phyloP scores from a whole-genome alignment of 148 eudicot genomes.

The Pharnaceum exiguum region DNA sequence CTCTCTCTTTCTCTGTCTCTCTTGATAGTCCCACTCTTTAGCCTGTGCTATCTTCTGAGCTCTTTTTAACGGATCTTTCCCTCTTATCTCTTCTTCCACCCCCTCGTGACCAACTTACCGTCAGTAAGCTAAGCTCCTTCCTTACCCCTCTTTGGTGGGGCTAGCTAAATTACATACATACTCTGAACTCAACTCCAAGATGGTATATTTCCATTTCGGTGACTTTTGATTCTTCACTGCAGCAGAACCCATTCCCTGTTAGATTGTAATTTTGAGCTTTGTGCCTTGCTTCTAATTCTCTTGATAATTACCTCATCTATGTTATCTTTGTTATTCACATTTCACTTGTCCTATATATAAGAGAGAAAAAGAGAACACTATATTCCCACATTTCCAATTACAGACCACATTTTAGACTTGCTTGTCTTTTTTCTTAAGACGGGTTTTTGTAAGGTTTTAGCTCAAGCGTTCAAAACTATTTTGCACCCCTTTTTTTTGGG shows the following conservation, averaged over 20 bases:
- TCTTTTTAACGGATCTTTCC: constrained; percentile 26
- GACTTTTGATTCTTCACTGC: constrained; percentile 23
- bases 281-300: constrained; percentile 17
- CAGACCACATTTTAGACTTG: constrained; percentile 13
- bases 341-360: constrained; percentile 16
- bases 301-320: constrained; percentile 1
- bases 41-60: constrained; percentile 35
- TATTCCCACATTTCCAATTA: constrained; percentile 4
- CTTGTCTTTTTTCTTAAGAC: constrained; percentile 8
- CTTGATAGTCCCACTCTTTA: constrained; percentile 23
- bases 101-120: constrained; percentile 28
- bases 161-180: constrained; percentile 10
- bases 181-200: constrained; percentile 14
- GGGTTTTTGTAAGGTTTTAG: constrained; percentile 21
- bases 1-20: constrained; percentile 17
- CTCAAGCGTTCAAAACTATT: background rate
- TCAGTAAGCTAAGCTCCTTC: constrained; percentile 8
- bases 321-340: background rate
- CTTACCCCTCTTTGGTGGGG: constrained; percentile 16
- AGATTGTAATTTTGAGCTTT: constrained; percentile 22
- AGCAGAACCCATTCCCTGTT: constrained; percentile 25
- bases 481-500: constrained; percentile 4
- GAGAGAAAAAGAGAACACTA: constrained; percentile 8
- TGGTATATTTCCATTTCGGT: constrained; percentile 22
- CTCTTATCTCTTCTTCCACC: constrained; percentile 32